Conservation (phyloP, 2,329 filamentous ascomycete species). For the Cercospora sp. region DNA sequence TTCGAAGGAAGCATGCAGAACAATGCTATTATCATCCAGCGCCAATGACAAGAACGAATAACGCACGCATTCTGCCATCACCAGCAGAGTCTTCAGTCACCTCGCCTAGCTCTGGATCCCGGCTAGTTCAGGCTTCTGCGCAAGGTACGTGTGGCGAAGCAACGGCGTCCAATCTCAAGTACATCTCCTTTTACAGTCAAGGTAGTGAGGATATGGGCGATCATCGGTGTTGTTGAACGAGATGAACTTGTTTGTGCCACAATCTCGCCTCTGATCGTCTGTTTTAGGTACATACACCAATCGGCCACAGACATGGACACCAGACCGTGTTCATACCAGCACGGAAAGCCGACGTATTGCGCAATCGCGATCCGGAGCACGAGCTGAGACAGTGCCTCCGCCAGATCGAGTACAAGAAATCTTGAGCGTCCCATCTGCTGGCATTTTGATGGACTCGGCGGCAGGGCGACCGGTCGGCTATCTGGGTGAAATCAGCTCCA, state of each 20-base stretch:
- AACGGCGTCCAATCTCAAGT: not conserved
- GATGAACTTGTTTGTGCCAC: not conserved
- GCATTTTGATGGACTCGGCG: conserved; percentile 23
- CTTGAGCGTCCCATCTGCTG: conserved; percentile 25
- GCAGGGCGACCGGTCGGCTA: conserved; percentile 20
- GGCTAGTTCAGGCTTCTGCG: not conserved
- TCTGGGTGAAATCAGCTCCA: conserved; percentile 25
- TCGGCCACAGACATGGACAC: not conserved
- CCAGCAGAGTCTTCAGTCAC: conserved; percentile 7
- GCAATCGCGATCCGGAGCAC: not conserved
- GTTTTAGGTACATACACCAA: not conserved
- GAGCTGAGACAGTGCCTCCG: conserved; percentile 11
- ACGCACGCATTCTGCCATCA: not conserved
- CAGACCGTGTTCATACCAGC: not conserved
- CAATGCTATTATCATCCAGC: conserved; percentile 31
- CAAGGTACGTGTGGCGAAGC: not conserved
- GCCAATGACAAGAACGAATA: conserved; percentile 24
- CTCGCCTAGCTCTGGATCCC: not conserved
- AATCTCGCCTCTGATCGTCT: not conserved
- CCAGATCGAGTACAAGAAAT: conserved; percentile 14
- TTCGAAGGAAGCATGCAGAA: conserved; percentile 20
- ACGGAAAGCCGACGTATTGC: not conserved
- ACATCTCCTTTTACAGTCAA: not conserved
- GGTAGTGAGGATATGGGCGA: not conserved
- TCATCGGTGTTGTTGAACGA: not conserved